These are phyloP conservation scores for Sextonia rubra DNA, from an alignment of 164 flowering plant genomes.

Conservation along the genomic window DNA sequence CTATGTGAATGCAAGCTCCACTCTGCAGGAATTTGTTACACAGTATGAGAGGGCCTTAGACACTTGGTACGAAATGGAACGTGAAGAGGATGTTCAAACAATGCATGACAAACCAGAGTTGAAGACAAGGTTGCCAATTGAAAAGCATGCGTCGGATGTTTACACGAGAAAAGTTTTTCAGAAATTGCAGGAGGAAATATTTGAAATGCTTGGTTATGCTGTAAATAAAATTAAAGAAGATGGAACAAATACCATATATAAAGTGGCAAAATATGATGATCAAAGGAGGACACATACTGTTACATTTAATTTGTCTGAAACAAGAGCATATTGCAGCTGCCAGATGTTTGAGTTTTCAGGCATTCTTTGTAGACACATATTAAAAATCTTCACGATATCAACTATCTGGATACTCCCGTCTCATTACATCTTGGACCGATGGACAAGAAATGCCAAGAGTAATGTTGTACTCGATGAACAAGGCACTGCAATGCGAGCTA, in stretches of 20 bases:
- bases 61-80: slow-evolving; percentile 46
- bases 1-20: slow-evolving; percentile 62
- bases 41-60: slow-evolving; percentile 56
- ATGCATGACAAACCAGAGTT: slow-evolving; percentile 55
- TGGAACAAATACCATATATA: slow-evolving; percentile 47
- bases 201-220: slow-evolving; percentile 73
- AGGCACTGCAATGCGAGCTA: slow-evolving; percentile 35
- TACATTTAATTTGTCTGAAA: slow-evolving; percentile 50
- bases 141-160: slow-evolving; percentile 70
- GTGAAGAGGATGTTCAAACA: slow-evolving; percentile 61
- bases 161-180: slow-evolving; percentile 63
- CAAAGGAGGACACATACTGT: slow-evolving; percentile 63
- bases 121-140: slow-evolving; percentile 89
- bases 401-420: slow-evolving; percentile 60
- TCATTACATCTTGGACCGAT: slow-evolving; percentile 60
- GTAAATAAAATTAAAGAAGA: slow-evolving; percentile 67
- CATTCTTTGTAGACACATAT: slow-evolving; percentile 74
- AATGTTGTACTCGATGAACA: slow-evolving; percentile 42
- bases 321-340: slow-evolving; percentile 75
- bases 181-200: slow-evolving; percentile 79
- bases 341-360: slow-evolving; percentile 87
- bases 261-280: slow-evolving; percentile 82
- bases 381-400: slow-evolving; percentile 77
- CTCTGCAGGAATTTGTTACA: slow-evolving; percentile 38
- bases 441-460: slow-evolving; percentile 74